Evolutionary conservation across 257 asterid species (phyloP).

Genomic region (Knoxia roxburghii): DNA sequence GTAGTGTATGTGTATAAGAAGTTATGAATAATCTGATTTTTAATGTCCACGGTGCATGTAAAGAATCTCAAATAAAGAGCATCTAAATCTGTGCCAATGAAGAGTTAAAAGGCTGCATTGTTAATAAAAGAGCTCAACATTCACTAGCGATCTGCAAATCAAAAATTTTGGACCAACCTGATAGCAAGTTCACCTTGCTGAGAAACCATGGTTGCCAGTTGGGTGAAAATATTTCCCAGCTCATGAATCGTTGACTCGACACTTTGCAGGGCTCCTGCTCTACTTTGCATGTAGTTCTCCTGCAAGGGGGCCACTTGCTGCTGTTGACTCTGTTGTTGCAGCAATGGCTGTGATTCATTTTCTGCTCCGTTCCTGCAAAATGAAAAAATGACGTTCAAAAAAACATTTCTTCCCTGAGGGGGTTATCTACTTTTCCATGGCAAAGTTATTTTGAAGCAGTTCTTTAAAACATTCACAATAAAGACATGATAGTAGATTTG

Average conservation of each 20-base stretch:
- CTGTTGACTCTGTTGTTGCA: constrained; percentile 72
- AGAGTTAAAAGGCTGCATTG: not conserved
- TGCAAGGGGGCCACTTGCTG: constrained; percentile 79
- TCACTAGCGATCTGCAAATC: not conserved
- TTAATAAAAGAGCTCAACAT: not conserved
- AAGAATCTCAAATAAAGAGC: not conserved
- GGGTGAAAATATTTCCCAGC: constrained; percentile 75
- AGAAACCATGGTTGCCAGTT: constrained; percentile 86
- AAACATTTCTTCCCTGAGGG: not conserved
- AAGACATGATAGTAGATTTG: not conserved
- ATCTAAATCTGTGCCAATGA: not conserved
- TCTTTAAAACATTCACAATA: not conserved
- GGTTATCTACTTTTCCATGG: not conserved
- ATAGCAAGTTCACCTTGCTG: constrained; percentile 89
- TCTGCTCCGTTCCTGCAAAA: constrained; percentile 60
- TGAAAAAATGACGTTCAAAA: not conserved
- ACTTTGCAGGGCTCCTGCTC: constrained; percentile 73
- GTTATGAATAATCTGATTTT: not conserved
- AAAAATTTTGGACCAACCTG: constrained; percentile 35
- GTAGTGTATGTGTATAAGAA: not conserved
- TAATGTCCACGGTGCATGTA: not conserved
- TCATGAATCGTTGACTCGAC: constrained; percentile 88
- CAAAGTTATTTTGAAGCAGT: not conserved
- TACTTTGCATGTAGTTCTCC: constrained; percentile 55
- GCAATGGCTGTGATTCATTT: constrained; percentile 74